phyloP scores from a whole-genome alignment of 352 stramenopile genomes.

The Phytophthora pinifolia region DNA sequence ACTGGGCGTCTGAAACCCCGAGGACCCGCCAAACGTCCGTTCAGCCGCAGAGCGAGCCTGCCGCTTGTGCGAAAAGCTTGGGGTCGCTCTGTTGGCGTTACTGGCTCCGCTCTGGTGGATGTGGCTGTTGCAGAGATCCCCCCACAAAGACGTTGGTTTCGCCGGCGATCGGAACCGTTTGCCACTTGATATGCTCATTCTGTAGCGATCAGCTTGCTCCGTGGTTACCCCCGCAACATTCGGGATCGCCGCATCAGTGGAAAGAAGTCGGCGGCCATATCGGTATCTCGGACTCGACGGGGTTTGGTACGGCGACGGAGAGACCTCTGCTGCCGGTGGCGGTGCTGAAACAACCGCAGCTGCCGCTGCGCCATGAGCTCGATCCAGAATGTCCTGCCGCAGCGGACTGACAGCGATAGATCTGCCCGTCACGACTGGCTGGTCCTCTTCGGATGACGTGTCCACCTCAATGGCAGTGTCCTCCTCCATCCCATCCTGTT shows the following conservation, averaged over 20 bases:
- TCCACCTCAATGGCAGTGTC: conserved; percentile 20
- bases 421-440: conserved; percentile 3
- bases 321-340: background rate
- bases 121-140: conserved; percentile 24
- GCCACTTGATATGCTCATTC: conserved; percentile 32
- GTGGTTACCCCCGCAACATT: conserved; percentile 33
- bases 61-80: conserved; percentile 25
- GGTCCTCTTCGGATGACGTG: conserved; percentile 1
- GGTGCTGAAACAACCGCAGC: background rate
- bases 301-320: conserved; percentile 13
- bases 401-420: conserved; percentile 25
- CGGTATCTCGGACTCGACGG: conserved; percentile 26
- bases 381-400: conserved; percentile 32
- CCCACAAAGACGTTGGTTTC: conserved; percentile 24
- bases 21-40: conserved; percentile 24
- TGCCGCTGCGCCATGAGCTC: conserved; percentile 3
- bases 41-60: conserved; percentile 14
- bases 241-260: conserved; percentile 13
- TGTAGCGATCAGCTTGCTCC: conserved; percentile 28
- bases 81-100: background rate
- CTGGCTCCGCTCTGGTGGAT: conserved; percentile 20
- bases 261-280: conserved; percentile 25
- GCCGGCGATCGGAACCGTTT: conserved; percentile 30
- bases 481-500: conserved; percentile 9
- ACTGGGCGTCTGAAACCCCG: conserved; percentile 28